Evolutionary conservation across 2,329 filamentous ascomycete genomes (phyloP), one percentile per base, ranked within the genome.

Genomic region (Amphichorda felina): DNA sequence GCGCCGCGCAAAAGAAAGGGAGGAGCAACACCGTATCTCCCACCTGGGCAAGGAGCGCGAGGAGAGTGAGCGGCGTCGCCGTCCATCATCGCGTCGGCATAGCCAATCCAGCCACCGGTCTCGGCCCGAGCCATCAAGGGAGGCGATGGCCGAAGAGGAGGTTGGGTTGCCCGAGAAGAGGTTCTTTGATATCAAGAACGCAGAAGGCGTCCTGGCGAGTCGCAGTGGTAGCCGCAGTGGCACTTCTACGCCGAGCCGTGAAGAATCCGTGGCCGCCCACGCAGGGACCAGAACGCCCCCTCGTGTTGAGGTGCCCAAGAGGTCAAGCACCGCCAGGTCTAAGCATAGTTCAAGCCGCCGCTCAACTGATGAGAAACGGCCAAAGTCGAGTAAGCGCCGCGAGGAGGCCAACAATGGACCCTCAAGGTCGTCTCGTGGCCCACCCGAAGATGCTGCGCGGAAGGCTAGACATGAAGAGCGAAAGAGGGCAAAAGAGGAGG

Each of bases 111-210:
- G 50, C 26, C 54, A 59, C 4, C 50, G 53, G 25, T 40, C 43
- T 17, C 48, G 50, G 18, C 43, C 50, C 14, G 55, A 55, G 15
- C 47, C 45, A 8, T 18, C 35, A 8, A 37, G 15, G 24, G 35
- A 37, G n/a, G 15, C 47, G 22, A 53, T 50, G 19, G 55, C 56
- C 5, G 43, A 43, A 28, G 48, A 50, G 8, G 44, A 46, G n/a
- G 24, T 40, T 8, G 22, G 34, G 15, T 39, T 45, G 18, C 49
- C 48, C 1, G 52, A 52, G 37, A 65, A 59, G 51, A 60, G 50
- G 35, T 64, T 64, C 45, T 65, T 67, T 38, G 54, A 58, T 26
- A 43, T 61, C 30, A 64, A 54, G 38, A 52, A 59, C 21, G 51
- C 48, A 8, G 48, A 63, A 40, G 61, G 60, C 15, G 43, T 55